Evolutionary conservation across 164 flowering plant species (phyloP).

Genomic region (Chloranthus sessilifolius): DNA sequence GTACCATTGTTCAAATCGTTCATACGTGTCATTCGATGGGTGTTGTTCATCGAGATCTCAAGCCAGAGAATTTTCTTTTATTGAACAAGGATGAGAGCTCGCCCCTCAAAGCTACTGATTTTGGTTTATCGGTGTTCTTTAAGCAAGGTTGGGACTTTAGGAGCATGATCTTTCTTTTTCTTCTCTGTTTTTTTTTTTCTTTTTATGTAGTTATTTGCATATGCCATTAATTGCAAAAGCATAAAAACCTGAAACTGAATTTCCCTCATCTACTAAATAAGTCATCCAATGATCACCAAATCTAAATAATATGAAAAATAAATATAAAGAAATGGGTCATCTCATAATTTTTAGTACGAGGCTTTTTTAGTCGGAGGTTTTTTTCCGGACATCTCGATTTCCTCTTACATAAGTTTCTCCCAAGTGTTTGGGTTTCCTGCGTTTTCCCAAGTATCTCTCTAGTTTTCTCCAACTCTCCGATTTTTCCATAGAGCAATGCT

Average conservation of each 20-base stretch:
- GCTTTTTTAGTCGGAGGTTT: too few relatives aligned
- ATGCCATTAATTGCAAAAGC: neutral
- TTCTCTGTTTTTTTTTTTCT: neutral
- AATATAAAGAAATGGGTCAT: neutral
- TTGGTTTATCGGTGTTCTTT: conserved; percentile 34
- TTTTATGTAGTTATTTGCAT: neutral
- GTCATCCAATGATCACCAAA: neutral
- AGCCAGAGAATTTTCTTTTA: conserved; percentile 38
- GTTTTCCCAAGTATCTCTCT: too few relatives aligned
- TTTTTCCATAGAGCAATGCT: too few relatives aligned
- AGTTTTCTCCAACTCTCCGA: too few relatives aligned
- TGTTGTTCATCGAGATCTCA: conserved; percentile 33
- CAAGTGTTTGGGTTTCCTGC: too few relatives aligned
- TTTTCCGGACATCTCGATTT: too few relatives aligned
- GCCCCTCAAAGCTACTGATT: conserved; percentile 33
- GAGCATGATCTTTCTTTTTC: neutral
- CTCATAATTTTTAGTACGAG: too few relatives aligned
- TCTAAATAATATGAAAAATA: neutral
- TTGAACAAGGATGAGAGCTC: conserved; percentile 26
- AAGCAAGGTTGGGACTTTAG: conserved; percentile 21
- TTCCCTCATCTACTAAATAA: neutral
- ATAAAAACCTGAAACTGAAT: neutral
- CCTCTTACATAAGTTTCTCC: too few relatives aligned
- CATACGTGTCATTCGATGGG: conserved; percentile 37
- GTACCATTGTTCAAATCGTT: conserved; percentile 17